These are phyloP conservation scores for Diaporthe helianthi DNA, from an alignment of 2,329 filamentous ascomycete species.

Conservation along the genomic window DNA sequence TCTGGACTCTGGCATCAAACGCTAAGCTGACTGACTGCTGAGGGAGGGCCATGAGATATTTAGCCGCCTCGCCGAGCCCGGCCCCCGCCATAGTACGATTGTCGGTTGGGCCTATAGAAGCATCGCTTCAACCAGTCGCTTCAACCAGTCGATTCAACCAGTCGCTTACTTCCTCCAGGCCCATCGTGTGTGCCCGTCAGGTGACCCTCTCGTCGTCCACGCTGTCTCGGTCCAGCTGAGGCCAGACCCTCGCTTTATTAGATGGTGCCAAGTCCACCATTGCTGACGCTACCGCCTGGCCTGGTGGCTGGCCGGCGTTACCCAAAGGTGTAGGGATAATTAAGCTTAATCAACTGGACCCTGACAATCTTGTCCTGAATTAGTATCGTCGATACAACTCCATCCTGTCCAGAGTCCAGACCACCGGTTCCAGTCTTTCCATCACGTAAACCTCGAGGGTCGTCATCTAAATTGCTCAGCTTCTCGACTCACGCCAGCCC, in stretches of 20 bases:
- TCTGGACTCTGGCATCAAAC: background rate
- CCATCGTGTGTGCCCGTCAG: slow-evolving; percentile 18
- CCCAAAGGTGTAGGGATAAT: slow-evolving; percentile 36
- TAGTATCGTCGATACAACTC: slow-evolving; percentile 40
- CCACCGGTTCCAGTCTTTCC: slow-evolving; percentile 19
- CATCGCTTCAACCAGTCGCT: background rate
- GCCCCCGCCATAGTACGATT: slow-evolving; percentile 16
- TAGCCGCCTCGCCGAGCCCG: slow-evolving; percentile 13
- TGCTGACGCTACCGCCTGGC: slow-evolving; percentile 22
- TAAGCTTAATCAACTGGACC: slow-evolving; percentile 47
- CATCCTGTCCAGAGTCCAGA: slow-evolving; percentile 20
- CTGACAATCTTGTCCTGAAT: slow-evolving; percentile 42
- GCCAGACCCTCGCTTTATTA: slow-evolving; percentile 21
- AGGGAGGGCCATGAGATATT: slow-evolving; percentile 1
- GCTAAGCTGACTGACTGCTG: background rate
- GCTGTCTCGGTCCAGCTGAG: slow-evolving; percentile 2
- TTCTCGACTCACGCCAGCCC: background rate
- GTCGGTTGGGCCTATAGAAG: slow-evolving; percentile 8
- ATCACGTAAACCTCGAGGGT: slow-evolving; percentile 25
- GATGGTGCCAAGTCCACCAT: slow-evolving; percentile 26
- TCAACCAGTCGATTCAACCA: too few species aligned
- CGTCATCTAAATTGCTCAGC: slow-evolving; percentile 20
- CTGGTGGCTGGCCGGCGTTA: slow-evolving; percentile 17
- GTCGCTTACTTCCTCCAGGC: slow-evolving; percentile 2
- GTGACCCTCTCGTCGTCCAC: background rate